These are phyloP conservation scores for Candida tropicalis DNA, from an alignment of 1,139 yeast genomes.

Conservation along the genomic window DNA sequence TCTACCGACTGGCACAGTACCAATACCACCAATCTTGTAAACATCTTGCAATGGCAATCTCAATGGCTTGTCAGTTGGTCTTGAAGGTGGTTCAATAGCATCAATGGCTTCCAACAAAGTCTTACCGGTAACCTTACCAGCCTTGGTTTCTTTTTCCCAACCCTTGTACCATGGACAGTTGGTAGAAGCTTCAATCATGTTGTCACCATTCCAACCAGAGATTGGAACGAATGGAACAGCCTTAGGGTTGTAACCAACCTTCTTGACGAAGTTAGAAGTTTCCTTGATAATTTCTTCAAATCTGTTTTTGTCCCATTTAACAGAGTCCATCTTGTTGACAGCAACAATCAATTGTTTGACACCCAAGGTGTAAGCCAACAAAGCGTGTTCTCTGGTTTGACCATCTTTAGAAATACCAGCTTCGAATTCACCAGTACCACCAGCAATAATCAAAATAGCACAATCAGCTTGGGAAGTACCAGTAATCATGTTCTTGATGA, in stretches of 20 bases:
- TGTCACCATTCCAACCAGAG: conserved; percentile 95
- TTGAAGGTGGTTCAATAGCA: conserved; percentile 80
- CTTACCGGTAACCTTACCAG: conserved; percentile 79
- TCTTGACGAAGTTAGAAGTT: conserved; percentile 86
- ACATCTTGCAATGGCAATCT: conserved; percentile 92
- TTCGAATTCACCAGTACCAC: conserved; percentile 94
- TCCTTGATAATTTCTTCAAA: conserved; percentile 83
- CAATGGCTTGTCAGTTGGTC: conserved; percentile 90
- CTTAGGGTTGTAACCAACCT: conserved; percentile 94
- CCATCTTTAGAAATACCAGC: conserved; percentile 33
- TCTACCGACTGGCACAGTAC: conserved; percentile 94
- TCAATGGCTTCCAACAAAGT: conserved; percentile 87
- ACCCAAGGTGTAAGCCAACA: conserved; percentile 89
- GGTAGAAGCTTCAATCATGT: conserved; percentile 82
- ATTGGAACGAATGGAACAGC: conserved; percentile 89
- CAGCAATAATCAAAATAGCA: conserved; percentile 87
- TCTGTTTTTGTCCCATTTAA: conserved; percentile 81
- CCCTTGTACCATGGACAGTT: conserved; percentile 95
- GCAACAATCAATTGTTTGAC: conserved; percentile 87
- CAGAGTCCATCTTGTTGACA: conserved; percentile 93
- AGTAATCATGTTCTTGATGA: conserved; percentile 94
- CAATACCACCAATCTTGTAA: conserved; percentile 92
- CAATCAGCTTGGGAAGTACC: conserved; percentile 95
- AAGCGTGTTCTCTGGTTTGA: conserved; percentile 94
- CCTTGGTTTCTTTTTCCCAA: conserved; percentile 84